Evolutionary conservation across 495 filamentous ascomycete genomes (phyloP).

Genomic region (Friedmanniomyces simplex): DNA sequence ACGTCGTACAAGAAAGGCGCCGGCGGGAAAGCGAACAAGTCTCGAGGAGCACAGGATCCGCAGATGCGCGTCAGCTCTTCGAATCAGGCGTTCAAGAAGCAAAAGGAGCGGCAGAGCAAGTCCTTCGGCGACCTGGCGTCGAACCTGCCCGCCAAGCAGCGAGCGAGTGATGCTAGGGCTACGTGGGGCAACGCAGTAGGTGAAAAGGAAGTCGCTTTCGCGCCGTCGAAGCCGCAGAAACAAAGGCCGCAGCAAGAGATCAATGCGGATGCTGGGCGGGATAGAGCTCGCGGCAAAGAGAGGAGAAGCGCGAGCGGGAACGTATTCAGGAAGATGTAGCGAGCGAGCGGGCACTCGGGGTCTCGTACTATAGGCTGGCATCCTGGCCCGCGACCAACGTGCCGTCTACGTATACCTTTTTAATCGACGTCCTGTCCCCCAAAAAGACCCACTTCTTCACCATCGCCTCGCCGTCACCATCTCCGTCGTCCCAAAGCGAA

Average conservation of each 20-base stretch:
- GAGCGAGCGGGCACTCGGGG: neutral
- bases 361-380: neutral
- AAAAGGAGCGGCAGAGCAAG: conserved; percentile 37
- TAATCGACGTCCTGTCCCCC: neutral
- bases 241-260: conserved; percentile 36
- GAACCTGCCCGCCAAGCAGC: conserved; percentile 26
- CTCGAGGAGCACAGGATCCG: conserved; percentile 21
- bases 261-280: conserved; percentile 17
- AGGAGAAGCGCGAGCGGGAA: conserved; percentile 65
- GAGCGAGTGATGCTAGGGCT: conserved; percentile 28
- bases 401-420: conserved; percentile 10
- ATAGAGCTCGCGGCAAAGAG: conserved; percentile 36
- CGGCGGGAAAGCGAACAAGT: conserved; percentile 31
- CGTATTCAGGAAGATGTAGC: conserved; percentile 50
- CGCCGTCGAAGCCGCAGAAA: conserved; percentile 50
- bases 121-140: conserved; percentile 64
- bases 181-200: conserved; percentile 45
- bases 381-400: conserved; percentile 1
- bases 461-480: conserved; percentile 6
- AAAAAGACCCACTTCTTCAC: conserved; percentile 17
- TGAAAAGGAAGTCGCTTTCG: conserved; percentile 79
- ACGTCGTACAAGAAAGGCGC: conserved; percentile 49
- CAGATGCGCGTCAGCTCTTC: conserved; percentile 50
- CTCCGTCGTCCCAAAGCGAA: neutral
- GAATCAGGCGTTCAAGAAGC: conserved; percentile 23